Percentiles rank a stretch among this genome's conserved stretches.
Evolutionary conservation across 495 filamentous ascomycete genomes (phyloP).

Genomic region (Aspergillus incahuasiensis): DNA sequence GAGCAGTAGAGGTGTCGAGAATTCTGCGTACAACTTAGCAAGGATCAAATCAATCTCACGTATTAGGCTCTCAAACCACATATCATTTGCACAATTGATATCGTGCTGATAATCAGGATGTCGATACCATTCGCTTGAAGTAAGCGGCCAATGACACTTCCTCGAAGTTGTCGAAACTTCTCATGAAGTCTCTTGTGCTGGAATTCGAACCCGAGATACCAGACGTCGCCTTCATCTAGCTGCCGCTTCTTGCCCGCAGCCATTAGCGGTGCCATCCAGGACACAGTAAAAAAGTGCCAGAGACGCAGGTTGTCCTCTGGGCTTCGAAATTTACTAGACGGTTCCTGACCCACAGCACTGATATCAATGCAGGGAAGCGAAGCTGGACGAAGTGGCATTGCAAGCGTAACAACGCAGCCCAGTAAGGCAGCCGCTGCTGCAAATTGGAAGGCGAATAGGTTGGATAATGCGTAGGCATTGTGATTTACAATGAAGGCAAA

Average conservation of each 20-base stretch:
- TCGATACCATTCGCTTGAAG: conserved; percentile 71
- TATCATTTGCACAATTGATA: conserved; percentile 58
- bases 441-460: conserved; percentile 36
- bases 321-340: conserved; percentile 59
- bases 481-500: conserved; percentile 31
- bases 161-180: conserved; percentile 65
- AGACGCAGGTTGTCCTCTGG: conserved; percentile 77
- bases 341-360: conserved; percentile 49
- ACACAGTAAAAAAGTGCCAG: conserved; percentile 79
- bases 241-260: conserved; percentile 54
- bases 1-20: conserved; percentile 62
- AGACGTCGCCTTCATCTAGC: conserved; percentile 73
- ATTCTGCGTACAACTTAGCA: conserved; percentile 29
- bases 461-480: conserved; percentile 18
- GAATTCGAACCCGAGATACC: conserved; percentile 69
- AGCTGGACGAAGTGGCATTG: conserved; percentile 69
- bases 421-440: conserved; percentile 38
- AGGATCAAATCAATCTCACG: not conserved
- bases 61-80: conserved; percentile 39
- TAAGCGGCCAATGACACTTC: conserved; percentile 64
- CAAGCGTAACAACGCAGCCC: conserved; percentile 49
- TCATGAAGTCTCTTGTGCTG: conserved; percentile 68
- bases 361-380: conserved; percentile 56
- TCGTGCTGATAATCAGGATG: conserved; percentile 57
- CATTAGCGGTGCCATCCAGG: conserved; percentile 76